Conservation (phyloP, 805 yeast species). For the Sungouiozyma intestinalis region DNA sequence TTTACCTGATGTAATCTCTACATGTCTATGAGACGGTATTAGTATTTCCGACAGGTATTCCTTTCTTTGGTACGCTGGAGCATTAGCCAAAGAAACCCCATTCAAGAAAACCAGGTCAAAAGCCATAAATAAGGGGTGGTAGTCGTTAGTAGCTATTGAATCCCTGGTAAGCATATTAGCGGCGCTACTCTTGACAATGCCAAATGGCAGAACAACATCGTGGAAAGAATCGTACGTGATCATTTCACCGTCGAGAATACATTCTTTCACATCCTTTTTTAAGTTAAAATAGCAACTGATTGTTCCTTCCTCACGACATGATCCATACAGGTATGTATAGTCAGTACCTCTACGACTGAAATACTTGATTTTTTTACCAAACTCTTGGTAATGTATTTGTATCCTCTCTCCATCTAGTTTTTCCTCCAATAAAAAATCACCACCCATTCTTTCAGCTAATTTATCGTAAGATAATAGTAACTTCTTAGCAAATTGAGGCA, state of each 20-base stretch:
- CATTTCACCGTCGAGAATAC: constrained; percentile 82
- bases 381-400: constrained; percentile 54
- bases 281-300: constrained; percentile 41
- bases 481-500: constrained; percentile 66
- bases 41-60: constrained; percentile 37
- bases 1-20: constrained; percentile 38
- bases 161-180: constrained; percentile 38
- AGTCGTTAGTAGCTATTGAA: constrained; percentile 31
- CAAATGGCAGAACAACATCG: constrained; percentile 60
- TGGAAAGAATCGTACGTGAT: constrained; percentile 65
- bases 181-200: constrained; percentile 65
- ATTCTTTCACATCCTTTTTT: constrained; percentile 29
- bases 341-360: constrained; percentile 61
- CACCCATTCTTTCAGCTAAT: constrained; percentile 30
- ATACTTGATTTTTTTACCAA: constrained; percentile 30
- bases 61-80: constrained; percentile 48
- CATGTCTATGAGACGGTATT: constrained; percentile 31
- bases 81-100: constrained; percentile 47
- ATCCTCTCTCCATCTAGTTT: constrained; percentile 91
- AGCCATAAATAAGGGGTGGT: constrained; percentile 46
- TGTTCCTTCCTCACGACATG: constrained; percentile 37
- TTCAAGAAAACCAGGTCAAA: constrained; percentile 71
- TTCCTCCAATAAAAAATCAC: constrained; percentile 67
- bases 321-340: constrained; percentile 62
- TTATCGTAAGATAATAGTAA: constrained; percentile 37